These are phyloP conservation scores for Neurospora sp. DNA, from an alignment of 495 filamentous ascomycete genomes.

Conservation along the genomic window DNA sequence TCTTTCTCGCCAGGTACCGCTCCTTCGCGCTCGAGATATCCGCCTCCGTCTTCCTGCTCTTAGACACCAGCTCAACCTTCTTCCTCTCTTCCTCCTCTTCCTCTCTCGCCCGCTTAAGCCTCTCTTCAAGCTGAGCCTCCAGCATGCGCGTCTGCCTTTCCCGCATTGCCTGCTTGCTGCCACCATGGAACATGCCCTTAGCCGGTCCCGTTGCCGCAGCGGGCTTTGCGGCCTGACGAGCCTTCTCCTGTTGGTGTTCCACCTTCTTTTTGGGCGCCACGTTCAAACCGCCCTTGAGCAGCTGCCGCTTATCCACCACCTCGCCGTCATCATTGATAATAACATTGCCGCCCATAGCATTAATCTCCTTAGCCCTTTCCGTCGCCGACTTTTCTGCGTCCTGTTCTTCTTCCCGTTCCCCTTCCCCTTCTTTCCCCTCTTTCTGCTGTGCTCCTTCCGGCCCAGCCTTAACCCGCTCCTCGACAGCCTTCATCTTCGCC, in stretches of 20 bases:
- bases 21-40: conserved; percentile 84
- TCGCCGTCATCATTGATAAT: conserved; percentile 87
- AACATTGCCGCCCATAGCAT: conserved; percentile 57
- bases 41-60: conserved; percentile 59
- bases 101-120: conserved; percentile 59
- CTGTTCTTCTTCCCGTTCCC: conserved; percentile 20
- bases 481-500: conserved; percentile 54
- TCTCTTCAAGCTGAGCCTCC: conserved; percentile 67
- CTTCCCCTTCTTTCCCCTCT: conserved; percentile 15
- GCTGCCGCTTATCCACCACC: conserved; percentile 85
- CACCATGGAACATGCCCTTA: conserved; percentile 38
- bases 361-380: conserved; percentile 64
- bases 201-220: conserved; percentile 25
- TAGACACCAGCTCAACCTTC: conserved; percentile 61
- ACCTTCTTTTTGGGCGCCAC: conserved; percentile 50
- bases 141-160: conserved; percentile 84
- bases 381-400: conserved; percentile 51
- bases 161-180: conserved; percentile 52
- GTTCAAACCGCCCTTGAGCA: conserved; percentile 83
- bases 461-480: conserved; percentile 51
- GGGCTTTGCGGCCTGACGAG: conserved; percentile 20
- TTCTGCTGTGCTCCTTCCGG: conserved; percentile 18
- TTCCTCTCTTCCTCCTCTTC: conserved; percentile 62
- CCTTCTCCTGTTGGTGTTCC: conserved; percentile 26
- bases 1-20: conserved; percentile 77